Conservation (phyloP, 1,284 basidiomycete genomes). For the Kalmanozyma brasiliensis region DNA sequence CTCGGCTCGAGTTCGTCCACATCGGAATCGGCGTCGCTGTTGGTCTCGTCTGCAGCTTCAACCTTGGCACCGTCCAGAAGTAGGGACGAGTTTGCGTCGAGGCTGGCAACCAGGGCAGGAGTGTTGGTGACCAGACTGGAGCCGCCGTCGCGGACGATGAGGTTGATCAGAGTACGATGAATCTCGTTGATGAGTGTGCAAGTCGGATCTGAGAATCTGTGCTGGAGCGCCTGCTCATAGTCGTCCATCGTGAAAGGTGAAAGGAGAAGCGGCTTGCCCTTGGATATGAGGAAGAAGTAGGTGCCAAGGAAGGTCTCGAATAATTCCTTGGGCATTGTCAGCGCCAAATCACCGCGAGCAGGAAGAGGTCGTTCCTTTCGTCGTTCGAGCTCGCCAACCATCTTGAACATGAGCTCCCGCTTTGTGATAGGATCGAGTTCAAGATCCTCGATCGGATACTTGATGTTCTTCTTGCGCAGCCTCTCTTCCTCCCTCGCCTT, state of each 20-base stretch:
- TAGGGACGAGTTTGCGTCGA: constrained; percentile 4
- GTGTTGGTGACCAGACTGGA: constrained; percentile 52
- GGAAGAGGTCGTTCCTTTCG: constrained; percentile 74
- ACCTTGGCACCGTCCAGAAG: constrained; percentile 67
- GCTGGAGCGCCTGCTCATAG: constrained; percentile 85
- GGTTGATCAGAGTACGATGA: constrained; percentile 87
- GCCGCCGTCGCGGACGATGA: constrained; percentile 78
- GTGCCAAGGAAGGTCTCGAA: constrained; percentile 87
- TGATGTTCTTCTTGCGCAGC: constrained; percentile 79
- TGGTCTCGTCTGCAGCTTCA: constrained; percentile 37
- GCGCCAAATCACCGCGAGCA: constrained; percentile 77
- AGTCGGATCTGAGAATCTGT: constrained; percentile 76
- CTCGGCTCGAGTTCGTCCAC: constrained; percentile 37
- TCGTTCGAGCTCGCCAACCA: constrained; percentile 50
- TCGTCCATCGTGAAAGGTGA: constrained; percentile 95
- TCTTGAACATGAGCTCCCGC: constrained; percentile 60
- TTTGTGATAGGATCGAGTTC: constrained; percentile 66
- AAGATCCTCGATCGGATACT: constrained; percentile 74
- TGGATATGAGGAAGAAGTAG: constrained; percentile 92
- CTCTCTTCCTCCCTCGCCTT: constrained; percentile 72
- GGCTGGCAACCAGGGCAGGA: constrained; percentile 19
- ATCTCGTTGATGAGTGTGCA: constrained; percentile 86
- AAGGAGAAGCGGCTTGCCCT: constrained; percentile 86
- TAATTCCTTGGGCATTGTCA: constrained; percentile 77
- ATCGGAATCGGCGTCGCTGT: constrained; percentile 39